Evolutionary conservation across 345 rosid species (phyloP), one percentile per base, ranked within the genome.

Genomic region (Euphorbia lathyris): DNA sequence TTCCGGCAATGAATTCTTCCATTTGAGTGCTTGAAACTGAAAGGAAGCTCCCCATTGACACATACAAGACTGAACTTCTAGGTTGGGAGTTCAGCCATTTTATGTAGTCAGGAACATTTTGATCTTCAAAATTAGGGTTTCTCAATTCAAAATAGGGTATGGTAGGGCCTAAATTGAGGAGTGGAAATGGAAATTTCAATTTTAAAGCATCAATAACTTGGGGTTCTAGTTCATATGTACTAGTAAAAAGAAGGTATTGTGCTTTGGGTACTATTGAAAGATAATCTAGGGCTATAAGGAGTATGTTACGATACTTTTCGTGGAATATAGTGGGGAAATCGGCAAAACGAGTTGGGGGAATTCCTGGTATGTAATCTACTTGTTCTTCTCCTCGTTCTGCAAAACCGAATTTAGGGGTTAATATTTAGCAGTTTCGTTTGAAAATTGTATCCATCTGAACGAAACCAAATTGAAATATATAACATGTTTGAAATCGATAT

Each of bases 331-430:
- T 71, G 0, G 79, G 76, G 30, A 76, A 17, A 64, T 84, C 85
- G 34, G 70, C 25, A 7, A 81, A 1, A 16, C 78, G 77, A 0
- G 72, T 67, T 38, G 71, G 32, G 14, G 72, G 65, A 67, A 73
- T 25, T 34, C 86, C 80, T 0, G 83, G 83, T 14, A 82, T 78
- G 63, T 78, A 64, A 27, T 84, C 85, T 50, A 79, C 79, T 29
- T 67, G 73, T 38, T 81, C 86, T 70, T 75, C 62, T 13, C 66
- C 71, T 65, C 62, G 14, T 48, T 75, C 74, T 70, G 66, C 9
- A 3, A 26, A 17, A 42, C 3, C 7, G 7, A 34, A 34, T 2
- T 34, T 34, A 34, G 38, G 38, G 38, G 38, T 34, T 3, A 34
- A 7, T 7, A 34, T 7, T 34, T n/a, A n/a, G n/a, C 38, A 7